Percentiles rank a stretch among this genome's conserved stretches.
phyloP scores from a whole-genome alignment of 176 grass and related monocot species.

The Triticum timopheevii region DNA sequence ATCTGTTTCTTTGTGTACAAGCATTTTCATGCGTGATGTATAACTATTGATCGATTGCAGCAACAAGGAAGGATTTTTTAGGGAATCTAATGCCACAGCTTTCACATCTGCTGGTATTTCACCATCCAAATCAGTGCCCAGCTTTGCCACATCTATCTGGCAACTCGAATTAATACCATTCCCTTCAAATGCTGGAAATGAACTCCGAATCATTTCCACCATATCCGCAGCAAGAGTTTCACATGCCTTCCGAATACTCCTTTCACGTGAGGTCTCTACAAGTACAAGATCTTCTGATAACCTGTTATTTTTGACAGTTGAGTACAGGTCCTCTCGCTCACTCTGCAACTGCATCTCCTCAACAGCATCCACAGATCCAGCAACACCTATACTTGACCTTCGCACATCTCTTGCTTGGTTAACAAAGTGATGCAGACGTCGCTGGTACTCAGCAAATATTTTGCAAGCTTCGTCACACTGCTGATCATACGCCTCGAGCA shows the following conservation, averaged over 20 bases:
- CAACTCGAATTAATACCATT: conserved; percentile 82
- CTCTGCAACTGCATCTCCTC: conserved; percentile 64
- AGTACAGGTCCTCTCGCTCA: conserved; percentile 73
- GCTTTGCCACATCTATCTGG: conserved; percentile 77
- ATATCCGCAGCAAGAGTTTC: conserved; percentile 79
- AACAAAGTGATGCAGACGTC: conserved; percentile 82
- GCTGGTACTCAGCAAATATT: conserved; percentile 95
- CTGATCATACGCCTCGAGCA: conserved; percentile 91
- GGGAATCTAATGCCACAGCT: conserved; percentile 64
- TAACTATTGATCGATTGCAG: conserved; percentile 78
- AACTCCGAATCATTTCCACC: conserved; percentile 71
- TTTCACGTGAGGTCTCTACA: conserved; percentile 76
- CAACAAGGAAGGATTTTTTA: conserved; percentile 82
- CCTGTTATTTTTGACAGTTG: conserved; percentile 65
- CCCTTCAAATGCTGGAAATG: conserved; percentile 92
- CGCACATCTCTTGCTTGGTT: conserved; percentile 93
- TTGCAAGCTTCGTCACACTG: conserved; percentile 92
- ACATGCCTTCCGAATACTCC: conserved; percentile 74
- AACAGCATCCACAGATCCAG: conserved; percentile 41
- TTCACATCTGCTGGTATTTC: conserved; percentile 84
- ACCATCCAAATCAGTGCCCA: conserved; percentile 88
- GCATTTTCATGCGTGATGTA: conserved; percentile 61
- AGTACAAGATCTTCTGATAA: conserved; percentile 69
- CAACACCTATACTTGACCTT: conserved; percentile 54
- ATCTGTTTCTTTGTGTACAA: conserved; percentile 91